Evolutionary conservation across 2,329 filamentous ascomycete genomes (phyloP).

Genomic region (Colletotrichum sp.): DNA sequence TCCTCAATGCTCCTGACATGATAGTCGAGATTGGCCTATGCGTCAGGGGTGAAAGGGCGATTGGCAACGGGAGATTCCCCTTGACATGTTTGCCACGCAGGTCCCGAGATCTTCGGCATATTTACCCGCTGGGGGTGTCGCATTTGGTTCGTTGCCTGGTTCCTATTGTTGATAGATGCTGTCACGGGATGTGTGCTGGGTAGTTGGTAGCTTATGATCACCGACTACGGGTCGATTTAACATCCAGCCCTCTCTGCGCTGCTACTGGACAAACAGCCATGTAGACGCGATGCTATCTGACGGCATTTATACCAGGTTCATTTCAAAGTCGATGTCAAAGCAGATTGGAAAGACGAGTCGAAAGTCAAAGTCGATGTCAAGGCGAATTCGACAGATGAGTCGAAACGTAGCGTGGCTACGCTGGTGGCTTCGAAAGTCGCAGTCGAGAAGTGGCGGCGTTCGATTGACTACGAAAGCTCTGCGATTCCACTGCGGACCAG

Average conservation of each 20-base stretch:
- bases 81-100: background rate
- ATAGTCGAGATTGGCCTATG: background rate
- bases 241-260: background rate
- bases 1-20: background rate
- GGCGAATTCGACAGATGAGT: background rate
- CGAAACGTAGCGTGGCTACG: background rate
- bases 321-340: too few species aligned
- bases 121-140: background rate
- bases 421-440: background rate
- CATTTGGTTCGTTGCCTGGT: background rate
- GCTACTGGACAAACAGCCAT: background rate
- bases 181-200: background rate
- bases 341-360: too few species aligned
- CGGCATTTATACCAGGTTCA: background rate
- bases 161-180: rapidly evolving
- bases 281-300: background rate
- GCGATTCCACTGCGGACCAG: rapidly evolving
- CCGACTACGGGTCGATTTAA: background rate
- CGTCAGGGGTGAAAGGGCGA: background rate
- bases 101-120: background rate
- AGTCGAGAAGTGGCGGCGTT: background rate
- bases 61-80: background rate
- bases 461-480: background rate
- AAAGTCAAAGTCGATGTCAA: background rate
- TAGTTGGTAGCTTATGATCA: background rate